Percentiles rank a stretch among this genome's conserved stretches.
Conservation (phyloP, 2,329 filamentous ascomycete genomes). For the Colletotrichum sp. region DNA sequence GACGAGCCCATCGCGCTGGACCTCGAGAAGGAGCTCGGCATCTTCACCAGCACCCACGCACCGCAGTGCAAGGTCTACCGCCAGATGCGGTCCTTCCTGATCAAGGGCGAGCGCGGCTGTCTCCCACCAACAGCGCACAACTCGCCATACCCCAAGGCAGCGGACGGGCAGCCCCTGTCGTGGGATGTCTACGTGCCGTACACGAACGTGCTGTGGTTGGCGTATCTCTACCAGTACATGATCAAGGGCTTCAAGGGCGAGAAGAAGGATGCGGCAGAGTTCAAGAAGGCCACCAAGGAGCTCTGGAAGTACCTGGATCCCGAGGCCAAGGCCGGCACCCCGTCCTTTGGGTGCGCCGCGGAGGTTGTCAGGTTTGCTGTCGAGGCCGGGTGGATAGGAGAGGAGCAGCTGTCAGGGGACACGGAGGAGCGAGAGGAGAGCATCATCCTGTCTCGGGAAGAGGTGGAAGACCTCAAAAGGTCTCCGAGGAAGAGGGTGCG, state of each 20-base stretch:
- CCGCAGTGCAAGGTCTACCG: slow-evolving; percentile 67
- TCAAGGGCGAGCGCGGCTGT: slow-evolving; percentile 55
- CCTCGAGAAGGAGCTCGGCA: slow-evolving; percentile 62
- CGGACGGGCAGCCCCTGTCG: slow-evolving; percentile 49
- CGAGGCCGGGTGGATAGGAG: slow-evolving; percentile 62
- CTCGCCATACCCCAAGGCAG: slow-evolving; percentile 42
- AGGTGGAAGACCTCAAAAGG: slow-evolving; percentile 23
- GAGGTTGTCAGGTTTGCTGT: slow-evolving; percentile 63
- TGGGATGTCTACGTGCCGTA: slow-evolving; percentile 64
- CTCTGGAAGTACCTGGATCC: slow-evolving; percentile 60
- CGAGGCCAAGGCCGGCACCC: slow-evolving; percentile 48
- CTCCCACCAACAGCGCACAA: slow-evolving; percentile 53
- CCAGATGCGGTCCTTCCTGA: slow-evolving; percentile 64
- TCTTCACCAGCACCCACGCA: slow-evolving; percentile 66
- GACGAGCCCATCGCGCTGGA: slow-evolving; percentile 56
- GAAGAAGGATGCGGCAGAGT: slow-evolving; percentile 48
- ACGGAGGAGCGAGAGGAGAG: slow-evolving; percentile 42
- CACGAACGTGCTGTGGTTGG: slow-evolving; percentile 70
- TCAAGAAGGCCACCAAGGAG: slow-evolving; percentile 55
- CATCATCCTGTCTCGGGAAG: slow-evolving; percentile 39
- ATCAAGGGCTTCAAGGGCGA: slow-evolving; percentile 50
- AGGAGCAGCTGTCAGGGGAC: slow-evolving; percentile 53
- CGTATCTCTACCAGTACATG: slow-evolving; percentile 64
- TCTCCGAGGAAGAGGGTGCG: neutral
- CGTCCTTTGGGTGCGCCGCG: slow-evolving; percentile 59